Percentiles rank a stretch among this genome's conserved stretches.
Evolutionary conservation across 768 basidiomycete genomes (phyloP).

Genomic region (Suillus discolor): DNA sequence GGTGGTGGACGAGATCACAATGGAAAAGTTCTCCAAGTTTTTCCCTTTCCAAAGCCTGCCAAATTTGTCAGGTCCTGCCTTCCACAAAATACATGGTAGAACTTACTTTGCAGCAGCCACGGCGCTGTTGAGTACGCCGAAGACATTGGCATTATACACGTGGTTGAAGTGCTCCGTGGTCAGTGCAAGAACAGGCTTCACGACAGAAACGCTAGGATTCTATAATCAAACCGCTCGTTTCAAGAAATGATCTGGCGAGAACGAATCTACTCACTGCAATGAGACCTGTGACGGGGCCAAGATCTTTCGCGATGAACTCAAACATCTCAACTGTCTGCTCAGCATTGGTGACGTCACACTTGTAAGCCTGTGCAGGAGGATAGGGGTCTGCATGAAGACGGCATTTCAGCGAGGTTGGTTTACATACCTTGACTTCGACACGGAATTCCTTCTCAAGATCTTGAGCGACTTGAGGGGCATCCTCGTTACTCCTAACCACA

Average conservation of each 20-base stretch:
- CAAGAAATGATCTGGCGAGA: not conserved
- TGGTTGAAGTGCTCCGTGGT: slow-evolving; percentile 53
- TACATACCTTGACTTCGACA: slow-evolving; percentile 39
- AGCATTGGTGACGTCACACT: slow-evolving; percentile 60
- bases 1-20: slow-evolving; percentile 68
- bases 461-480: slow-evolving; percentile 51
- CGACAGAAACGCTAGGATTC: slow-evolving; percentile 65
- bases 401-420: not conserved
- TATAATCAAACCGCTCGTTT: slow-evolving; percentile 18
- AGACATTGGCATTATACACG: slow-evolving; percentile 63
- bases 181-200: slow-evolving; percentile 63
- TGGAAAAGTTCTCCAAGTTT: slow-evolving; percentile 45
- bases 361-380: slow-evolving; percentile 47
- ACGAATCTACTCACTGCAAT: slow-evolving; percentile 46
- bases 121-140: slow-evolving; percentile 65
- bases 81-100: not conserved
- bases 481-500: slow-evolving; percentile 41
- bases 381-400: not conserved
- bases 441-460: slow-evolving; percentile 50
- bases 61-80: not conserved
- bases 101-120: slow-evolving; percentile 58
- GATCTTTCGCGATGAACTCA: slow-evolving; percentile 48
- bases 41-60: slow-evolving; percentile 47
- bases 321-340: slow-evolving; percentile 47
- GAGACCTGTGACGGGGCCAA: slow-evolving; percentile 52